Evolutionary conservation across 768 basidiomycete species (phyloP).

Genomic region (Dendrothele bispora): DNA sequence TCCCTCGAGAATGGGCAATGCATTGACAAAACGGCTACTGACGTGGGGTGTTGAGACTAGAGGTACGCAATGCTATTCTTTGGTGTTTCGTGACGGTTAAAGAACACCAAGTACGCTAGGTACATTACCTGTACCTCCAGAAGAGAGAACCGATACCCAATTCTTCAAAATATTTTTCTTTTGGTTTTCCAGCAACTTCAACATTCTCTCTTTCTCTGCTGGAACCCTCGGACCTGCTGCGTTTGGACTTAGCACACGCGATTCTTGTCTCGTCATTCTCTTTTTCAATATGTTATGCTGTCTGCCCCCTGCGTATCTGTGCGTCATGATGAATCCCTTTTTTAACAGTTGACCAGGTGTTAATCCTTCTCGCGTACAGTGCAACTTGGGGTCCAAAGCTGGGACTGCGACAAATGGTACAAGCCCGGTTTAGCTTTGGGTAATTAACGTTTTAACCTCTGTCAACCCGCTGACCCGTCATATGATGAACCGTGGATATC

Average conservation of each 20-base stretch:
- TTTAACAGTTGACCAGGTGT: too few relatives aligned
- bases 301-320: constrained; percentile 46
- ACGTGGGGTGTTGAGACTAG: constrained; percentile 6
- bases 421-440: constrained; percentile 48
- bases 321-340: too few relatives aligned
- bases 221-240: constrained; percentile 45
- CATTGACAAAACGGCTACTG: constrained; percentile 1
- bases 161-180: constrained; percentile 52
- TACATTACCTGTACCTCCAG: constrained; percentile 37
- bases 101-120: constrained; percentile 19
- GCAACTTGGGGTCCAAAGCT: constrained; percentile 82
- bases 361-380: too few relatives aligned
- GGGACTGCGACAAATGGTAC: constrained; percentile 86
- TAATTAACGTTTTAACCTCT: too few relatives aligned
- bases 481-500: background rate
- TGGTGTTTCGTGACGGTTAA: too few relatives aligned
- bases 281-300: constrained; percentile 46
- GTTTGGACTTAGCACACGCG: constrained; percentile 40
- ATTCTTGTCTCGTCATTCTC: constrained; percentile 44
- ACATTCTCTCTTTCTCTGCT: constrained; percentile 47
- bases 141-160: constrained; percentile 41
- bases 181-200: constrained; percentile 52
- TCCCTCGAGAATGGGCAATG: too few relatives aligned
- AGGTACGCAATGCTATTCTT: too few relatives aligned
- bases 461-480: too few relatives aligned